Conservation (phyloP, 2,329 filamentous ascomycete species). For the Teratosphaeria nubilosa region DNA sequence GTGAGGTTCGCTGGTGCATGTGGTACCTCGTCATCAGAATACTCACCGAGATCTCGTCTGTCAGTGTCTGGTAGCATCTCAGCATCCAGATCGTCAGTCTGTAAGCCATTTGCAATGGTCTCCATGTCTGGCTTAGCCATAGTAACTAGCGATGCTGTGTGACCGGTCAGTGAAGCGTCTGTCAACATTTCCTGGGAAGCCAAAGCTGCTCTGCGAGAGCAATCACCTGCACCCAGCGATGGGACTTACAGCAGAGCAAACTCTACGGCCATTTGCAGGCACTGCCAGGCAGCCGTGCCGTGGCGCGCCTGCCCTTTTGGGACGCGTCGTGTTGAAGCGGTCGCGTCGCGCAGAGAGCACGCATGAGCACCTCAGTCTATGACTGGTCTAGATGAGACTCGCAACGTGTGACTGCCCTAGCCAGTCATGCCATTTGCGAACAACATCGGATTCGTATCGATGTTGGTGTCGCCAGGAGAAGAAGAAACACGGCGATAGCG, state of each 20-base stretch:
- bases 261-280: neutral
- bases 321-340: neutral
- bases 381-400: neutral
- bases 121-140: neutral
- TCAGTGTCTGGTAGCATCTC: neutral
- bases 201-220: neutral
- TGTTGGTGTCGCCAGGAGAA: neutral
- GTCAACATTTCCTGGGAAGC: neutral
- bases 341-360: neutral
- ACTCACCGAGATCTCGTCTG: constrained; percentile 1
- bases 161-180: neutral
- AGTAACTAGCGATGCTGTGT: neutral
- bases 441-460: neutral
- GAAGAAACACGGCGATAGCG: neutral
- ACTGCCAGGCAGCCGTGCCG: neutral
- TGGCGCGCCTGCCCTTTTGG: neutral
- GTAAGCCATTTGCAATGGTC: neutral
- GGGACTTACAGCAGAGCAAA: neutral
- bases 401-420: neutral
- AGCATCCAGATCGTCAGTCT: neutral
- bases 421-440: neutral
- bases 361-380: neutral
- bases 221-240: neutral
- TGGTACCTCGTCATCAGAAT: constrained; percentile 15
- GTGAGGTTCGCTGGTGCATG: constrained; percentile 16